Evolutionary conservation across 257 asterid genomes (phyloP).

Genomic region (Parsonsia alboflavescens): DNA sequence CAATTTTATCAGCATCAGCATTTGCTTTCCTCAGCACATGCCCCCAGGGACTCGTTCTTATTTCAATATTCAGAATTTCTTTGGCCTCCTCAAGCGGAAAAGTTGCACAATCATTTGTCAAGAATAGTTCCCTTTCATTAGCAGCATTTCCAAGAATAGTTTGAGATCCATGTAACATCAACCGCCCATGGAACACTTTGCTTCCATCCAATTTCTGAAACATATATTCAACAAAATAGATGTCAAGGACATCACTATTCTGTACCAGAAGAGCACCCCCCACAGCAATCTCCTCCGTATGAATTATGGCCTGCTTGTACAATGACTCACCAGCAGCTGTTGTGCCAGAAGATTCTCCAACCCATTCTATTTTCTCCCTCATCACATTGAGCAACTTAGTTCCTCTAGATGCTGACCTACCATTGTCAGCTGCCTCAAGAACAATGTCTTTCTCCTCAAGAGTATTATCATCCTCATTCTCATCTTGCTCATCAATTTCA

Average conservation of each 20-base stretch:
- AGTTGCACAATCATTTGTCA: conserved; percentile 68
- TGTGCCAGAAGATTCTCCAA: conserved; percentile 51
- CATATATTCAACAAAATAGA: conserved; percentile 80
- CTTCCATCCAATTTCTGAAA: conserved; percentile 61
- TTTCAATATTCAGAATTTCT: conserved; percentile 41
- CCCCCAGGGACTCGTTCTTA: conserved; percentile 73
- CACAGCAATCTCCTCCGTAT: conserved; percentile 52
- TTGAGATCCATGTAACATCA: conserved; percentile 67
- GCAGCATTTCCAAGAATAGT: conserved; percentile 89
- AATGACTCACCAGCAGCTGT: conserved; percentile 53
- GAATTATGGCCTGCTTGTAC: conserved; percentile 49
- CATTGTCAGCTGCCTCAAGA: conserved; percentile 31
- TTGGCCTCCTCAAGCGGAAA: conserved; percentile 54
- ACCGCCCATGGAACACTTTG: conserved; percentile 80
- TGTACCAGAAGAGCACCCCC: conserved; percentile 56
- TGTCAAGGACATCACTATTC: conserved; percentile 41
- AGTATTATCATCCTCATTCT: conserved; percentile 69
- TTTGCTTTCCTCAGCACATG: conserved; percentile 72
- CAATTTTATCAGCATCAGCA: conserved; percentile 55
- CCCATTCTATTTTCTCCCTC: conserved; percentile 54
- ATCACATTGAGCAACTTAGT: conserved; percentile 37
- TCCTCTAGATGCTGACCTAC: conserved; percentile 29
- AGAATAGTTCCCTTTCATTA: conserved; percentile 77
- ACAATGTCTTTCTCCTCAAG: conserved; percentile 40
- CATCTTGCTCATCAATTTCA: conserved; percentile 67